Evolutionary conservation across 129 eudicot species (phyloP).

Genomic region (Glebionis coronaria): DNA sequence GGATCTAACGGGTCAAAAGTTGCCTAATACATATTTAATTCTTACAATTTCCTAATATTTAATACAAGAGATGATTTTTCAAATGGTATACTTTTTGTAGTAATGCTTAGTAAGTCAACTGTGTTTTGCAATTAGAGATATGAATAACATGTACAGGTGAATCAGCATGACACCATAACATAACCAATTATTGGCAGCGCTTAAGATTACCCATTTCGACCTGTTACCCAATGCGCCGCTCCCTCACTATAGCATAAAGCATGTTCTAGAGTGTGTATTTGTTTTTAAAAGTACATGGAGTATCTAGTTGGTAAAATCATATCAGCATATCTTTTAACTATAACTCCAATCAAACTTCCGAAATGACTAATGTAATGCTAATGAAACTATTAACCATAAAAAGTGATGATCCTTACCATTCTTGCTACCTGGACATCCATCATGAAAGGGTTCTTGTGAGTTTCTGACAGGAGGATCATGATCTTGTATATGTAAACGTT

Average conservation of each 20-base stretch:
- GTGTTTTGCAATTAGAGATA: not conserved
- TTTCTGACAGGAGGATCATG: slow-evolving; percentile 88
- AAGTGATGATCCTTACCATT: slow-evolving; percentile 48
- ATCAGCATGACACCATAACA: not conserved
- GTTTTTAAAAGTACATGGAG: not conserved
- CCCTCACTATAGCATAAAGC: not conserved
- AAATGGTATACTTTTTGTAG: no score
- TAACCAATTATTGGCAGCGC: not conserved
- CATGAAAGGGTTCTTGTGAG: slow-evolving; percentile 89
- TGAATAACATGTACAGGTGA: not conserved
- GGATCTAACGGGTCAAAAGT: not conserved
- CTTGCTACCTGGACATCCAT: slow-evolving; percentile 96
- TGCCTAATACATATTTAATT: not conserved
- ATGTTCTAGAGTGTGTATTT: not conserved
- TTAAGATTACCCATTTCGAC: not conserved
- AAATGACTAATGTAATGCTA: not conserved
- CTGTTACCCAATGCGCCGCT: not conserved
- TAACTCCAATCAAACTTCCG: not conserved
- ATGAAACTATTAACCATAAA: not conserved
- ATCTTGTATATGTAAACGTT: slow-evolving; percentile 34
- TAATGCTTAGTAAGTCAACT: not conserved
- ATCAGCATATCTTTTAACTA: not conserved
- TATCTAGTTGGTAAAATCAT: slow-evolving; percentile 2
- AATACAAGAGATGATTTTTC: no score
- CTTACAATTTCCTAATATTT: not conserved